These are phyloP conservation scores for Diplocarpon rosae DNA, from an alignment of 2,329 filamentous ascomycete species.

Conservation along the genomic window DNA sequence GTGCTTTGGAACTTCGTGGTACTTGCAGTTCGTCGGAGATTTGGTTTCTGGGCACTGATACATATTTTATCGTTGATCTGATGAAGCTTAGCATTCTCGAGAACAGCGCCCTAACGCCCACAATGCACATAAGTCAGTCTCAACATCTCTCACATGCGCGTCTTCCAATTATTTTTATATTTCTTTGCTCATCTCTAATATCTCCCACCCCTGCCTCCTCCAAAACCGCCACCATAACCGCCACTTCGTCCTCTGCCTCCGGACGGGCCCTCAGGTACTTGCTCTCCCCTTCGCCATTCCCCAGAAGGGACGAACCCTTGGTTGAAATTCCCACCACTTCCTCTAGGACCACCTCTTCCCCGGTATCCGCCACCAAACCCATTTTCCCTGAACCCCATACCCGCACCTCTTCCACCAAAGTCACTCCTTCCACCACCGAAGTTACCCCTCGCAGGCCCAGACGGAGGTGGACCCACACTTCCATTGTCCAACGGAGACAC, in stretches of 20 bases:
- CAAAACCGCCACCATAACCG: constrained; percentile 26
- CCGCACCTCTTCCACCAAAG: constrained; percentile 30
- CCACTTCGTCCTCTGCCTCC: constrained; percentile 29
- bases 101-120: too few species aligned
- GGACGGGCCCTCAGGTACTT: constrained; percentile 41
- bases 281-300: constrained; percentile 58
- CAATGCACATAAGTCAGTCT: too few species aligned
- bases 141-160: too few species aligned
- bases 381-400: constrained; percentile 28
- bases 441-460: constrained; percentile 33
- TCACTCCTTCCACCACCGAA: constrained; percentile 26
- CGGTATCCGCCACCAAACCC: constrained; percentile 27
- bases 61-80: too few species aligned
- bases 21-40: too few species aligned
- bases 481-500: constrained; percentile 66
- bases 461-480: constrained; percentile 53
- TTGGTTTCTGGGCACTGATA: too few species aligned
- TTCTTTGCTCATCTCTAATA: constrained; percentile 17
- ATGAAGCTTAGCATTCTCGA: too few species aligned
- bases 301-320: constrained; percentile 37
- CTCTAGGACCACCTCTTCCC: constrained; percentile 28
- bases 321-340: constrained; percentile 31
- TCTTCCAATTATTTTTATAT: too few species aligned
- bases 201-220: constrained; percentile 37
- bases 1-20: too few species aligned